Percentiles rank a stretch among this genome's conserved stretches.
Evolutionary conservation across 148 eudicot species (phyloP).

Genomic region (Camellia sinensis): DNA sequence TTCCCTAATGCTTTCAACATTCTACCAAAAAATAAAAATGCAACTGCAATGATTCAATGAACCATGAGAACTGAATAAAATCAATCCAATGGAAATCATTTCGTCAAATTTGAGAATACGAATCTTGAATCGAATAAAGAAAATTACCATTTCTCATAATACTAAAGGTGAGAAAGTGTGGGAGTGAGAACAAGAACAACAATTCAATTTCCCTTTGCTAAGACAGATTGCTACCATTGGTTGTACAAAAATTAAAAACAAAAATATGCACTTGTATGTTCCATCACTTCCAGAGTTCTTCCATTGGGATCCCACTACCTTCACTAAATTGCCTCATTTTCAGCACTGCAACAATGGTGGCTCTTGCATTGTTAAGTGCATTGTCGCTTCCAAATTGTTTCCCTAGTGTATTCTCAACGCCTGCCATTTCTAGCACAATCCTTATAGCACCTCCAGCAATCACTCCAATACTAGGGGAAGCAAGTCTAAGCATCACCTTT

Average conservation of each 20-base stretch:
- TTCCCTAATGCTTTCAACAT: too few species aligned
- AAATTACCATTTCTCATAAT: not conserved
- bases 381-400: conserved; percentile 93
- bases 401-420: conserved; percentile 86
- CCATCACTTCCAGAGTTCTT: conserved; percentile 89
- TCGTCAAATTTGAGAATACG: not conserved
- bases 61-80: too few species aligned
- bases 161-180: not conserved
- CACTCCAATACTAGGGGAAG: conserved; percentile 90
- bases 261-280: not conserved
- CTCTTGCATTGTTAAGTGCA: conserved; percentile 92
- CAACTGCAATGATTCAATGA: too few species aligned
- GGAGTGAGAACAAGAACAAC: not conserved
- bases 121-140: not conserved
- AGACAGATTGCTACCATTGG: not conserved
- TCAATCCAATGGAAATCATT: not conserved
- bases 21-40: too few species aligned
- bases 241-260: not conserved
- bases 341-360: conserved; percentile 69
- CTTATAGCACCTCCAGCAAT: conserved; percentile 89
- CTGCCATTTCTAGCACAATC: conserved; percentile 83
- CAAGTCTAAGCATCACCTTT: conserved; percentile 93
- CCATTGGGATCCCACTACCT: conserved; percentile 94
- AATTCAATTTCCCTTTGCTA: not conserved
- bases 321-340: conserved; percentile 83